These are phyloP conservation scores for Castanea crenata DNA, from an alignment of 306 rosid genomes.

Conservation along the genomic window DNA sequence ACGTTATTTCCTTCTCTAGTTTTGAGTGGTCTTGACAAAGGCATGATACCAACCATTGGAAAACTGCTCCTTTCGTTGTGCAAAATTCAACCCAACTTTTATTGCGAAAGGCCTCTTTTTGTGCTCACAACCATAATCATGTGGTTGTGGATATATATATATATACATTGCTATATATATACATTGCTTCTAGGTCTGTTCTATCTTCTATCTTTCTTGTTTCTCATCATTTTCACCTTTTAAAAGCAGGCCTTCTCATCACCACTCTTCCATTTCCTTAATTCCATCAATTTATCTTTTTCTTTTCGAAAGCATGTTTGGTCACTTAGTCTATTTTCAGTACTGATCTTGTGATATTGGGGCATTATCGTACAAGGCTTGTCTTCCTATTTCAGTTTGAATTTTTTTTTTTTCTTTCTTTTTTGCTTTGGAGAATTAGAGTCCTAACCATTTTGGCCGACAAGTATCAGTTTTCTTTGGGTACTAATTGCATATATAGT, in stretches of 20 bases:
- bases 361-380: not conserved
- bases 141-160: too few species aligned
- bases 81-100: slow-evolving; percentile 1
- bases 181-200: not conserved
- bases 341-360: not conserved
- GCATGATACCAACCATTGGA: not conserved
- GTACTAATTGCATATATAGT: too few species aligned
- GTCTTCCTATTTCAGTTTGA: not conserved
- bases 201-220: not conserved
- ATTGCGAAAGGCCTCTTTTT: not conserved
- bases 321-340: not conserved
- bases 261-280: not conserved
- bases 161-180: too few species aligned
- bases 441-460: too few species aligned
- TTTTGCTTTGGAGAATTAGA: not conserved
- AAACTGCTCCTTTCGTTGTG: not conserved
- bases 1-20: not conserved
- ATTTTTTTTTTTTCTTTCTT: not conserved
- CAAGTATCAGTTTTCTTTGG: too few species aligned
- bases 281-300: not conserved
- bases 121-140: not conserved
- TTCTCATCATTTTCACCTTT: not conserved
- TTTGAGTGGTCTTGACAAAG: not conserved
- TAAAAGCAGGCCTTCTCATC: not conserved
- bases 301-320: not conserved